A percentile compares a stretch with the other conserved stretches of the same genome.
These are phyloP conservation scores for Penicillium sp. DNA, from an alignment of 2,329 filamentous ascomycete genomes.

Conservation along the genomic window DNA sequence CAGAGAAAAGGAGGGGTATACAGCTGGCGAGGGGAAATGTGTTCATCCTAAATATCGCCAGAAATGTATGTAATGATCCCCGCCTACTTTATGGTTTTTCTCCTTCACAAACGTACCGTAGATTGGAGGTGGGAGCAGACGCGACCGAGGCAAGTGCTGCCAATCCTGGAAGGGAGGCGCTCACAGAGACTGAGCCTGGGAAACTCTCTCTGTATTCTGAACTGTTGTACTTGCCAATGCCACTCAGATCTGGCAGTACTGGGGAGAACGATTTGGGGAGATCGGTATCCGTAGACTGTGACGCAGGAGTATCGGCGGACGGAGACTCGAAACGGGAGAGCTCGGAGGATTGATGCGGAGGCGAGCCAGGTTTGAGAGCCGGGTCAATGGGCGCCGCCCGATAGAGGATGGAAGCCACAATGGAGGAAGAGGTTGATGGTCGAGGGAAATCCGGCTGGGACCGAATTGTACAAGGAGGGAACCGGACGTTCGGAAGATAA, in stretches of 20 bases:
- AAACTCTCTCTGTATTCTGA: conserved; percentile 29
- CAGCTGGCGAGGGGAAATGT: not conserved
- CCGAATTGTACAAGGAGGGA: conserved; percentile 29
- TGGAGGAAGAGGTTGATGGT: conserved; percentile 54
- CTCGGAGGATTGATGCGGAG: conserved; percentile 36
- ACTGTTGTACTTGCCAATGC: conserved; percentile 31
- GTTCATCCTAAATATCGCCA: not conserved
- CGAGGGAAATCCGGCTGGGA: conserved; percentile 35
- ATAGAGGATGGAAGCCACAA: conserved; percentile 60
- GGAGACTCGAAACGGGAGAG: conserved; percentile 43
- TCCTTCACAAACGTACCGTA: conserved; percentile 47
- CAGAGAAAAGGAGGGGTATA: conserved; percentile 10
- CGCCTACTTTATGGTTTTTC: not conserved
- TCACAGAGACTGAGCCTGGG: conserved; percentile 32
- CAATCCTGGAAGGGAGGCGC: conserved; percentile 55
- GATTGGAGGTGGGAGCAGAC: conserved; percentile 51
- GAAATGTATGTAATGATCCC: not conserved
- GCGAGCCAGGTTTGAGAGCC: conserved; percentile 48
- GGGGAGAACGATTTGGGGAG: conserved; percentile 52
- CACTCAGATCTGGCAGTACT: conserved; percentile 30
- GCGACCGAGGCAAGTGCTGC: conserved; percentile 62
- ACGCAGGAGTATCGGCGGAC: conserved; percentile 48
- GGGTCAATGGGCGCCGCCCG: conserved; percentile 60
- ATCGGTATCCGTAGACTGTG: conserved; percentile 45
- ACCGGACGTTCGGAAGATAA: not conserved